A percentile compares a stretch with the other conserved stretches of the same genome.
These are phyloP conservation scores for Cladophialophora psammophila DNA, from an alignment of 2,329 filamentous ascomycete species.

Conservation along the genomic window DNA sequence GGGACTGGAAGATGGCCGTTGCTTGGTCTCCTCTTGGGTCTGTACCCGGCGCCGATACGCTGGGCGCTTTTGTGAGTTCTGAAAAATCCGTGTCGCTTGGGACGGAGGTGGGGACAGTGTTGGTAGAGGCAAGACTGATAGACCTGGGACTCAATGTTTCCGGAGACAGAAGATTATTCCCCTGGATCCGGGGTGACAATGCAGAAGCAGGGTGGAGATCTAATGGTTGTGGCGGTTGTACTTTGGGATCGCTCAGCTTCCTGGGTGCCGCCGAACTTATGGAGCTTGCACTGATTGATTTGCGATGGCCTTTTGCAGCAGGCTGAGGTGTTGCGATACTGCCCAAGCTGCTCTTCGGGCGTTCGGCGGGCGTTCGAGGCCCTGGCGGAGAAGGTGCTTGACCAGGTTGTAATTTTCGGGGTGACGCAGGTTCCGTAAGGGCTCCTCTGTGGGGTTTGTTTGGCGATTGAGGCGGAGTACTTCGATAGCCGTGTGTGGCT, in stretches of 20 bases:
- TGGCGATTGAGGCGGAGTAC: constrained; percentile 29
- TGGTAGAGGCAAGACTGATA: constrained; percentile 37
- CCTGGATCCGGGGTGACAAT: constrained; percentile 22
- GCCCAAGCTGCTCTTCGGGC: constrained; percentile 27
- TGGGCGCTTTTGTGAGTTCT: constrained; percentile 22
- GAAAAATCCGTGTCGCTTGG: constrained; percentile 33
- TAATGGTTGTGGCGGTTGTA: constrained; percentile 25
- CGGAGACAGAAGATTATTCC: constrained; percentile 28
- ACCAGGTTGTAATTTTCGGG: constrained; percentile 19
- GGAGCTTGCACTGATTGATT: constrained; percentile 38
- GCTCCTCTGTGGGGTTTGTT: constrained; percentile 14
- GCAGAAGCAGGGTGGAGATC: constrained; percentile 19
- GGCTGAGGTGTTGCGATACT: not conserved
- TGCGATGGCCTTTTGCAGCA: constrained; percentile 25
- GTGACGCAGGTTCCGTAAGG: constrained; percentile 22
- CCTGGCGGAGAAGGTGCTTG: constrained; percentile 17
- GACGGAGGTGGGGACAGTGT: constrained; percentile 35
- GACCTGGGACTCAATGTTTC: constrained; percentile 38
- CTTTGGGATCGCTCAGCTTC: constrained; percentile 15
- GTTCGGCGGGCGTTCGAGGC: constrained; percentile 20
- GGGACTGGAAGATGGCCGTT: constrained; percentile 40
- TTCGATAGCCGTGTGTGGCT: constrained; percentile 7
- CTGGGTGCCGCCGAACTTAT: constrained; percentile 16
- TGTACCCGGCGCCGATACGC: not conserved
- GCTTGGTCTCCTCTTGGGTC: constrained; percentile 46